Base-by-base conservation (phyloP, 345 rosid genomes). In the Clausena lansium region DNA sequence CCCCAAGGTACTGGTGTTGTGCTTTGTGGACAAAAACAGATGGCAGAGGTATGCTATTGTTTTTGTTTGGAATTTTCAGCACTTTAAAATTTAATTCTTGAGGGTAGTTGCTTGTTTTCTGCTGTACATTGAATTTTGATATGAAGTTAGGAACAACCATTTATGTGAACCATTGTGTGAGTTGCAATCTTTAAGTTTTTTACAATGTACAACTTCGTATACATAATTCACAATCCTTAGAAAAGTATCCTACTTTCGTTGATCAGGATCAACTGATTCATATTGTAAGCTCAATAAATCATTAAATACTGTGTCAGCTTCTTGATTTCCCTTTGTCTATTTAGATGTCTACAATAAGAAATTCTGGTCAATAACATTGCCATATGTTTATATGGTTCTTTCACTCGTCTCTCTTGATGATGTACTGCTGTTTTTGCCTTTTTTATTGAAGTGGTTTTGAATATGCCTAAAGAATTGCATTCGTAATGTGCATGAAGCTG, bases 1-100 rank as follows among this genome's bases (percentile, higher is more conserved):
- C 92, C 97, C 1, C n/a, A 61, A 17, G 91, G 89, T 75, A 88
- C 95, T 0, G 98, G 93, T 64, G 98, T 79, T 2, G 89, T 96
- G 70, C 92, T 96, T 36, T 96, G 99, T 76, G 98, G 99, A 69
- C 98, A 91, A 88, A 92, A 80, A 85, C 97, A 91, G 92, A 96
- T 96, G 99, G 81, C 93, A 9, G 98, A 96, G 97, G 99, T 96
- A 76, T 77, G 84, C 73, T 75, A 15, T 72, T 60, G 13, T 55
- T 47, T 68, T 75, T 22, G 5, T 65, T 73, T 27, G 8, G 20
- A 55, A 20, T n/a, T 47, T 67, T 60, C 66, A 58, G 52, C 75
- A 33, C 14, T 35, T 35, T 72, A 9, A 4, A 27, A 25, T 32
- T 36, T 35, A 50, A 50, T 70, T 70, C 60, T 2, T 50, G 60